phyloP scores from a whole-genome alignment of 1,284 basidiomycete species.

The Leccinum ponderosum region DNA sequence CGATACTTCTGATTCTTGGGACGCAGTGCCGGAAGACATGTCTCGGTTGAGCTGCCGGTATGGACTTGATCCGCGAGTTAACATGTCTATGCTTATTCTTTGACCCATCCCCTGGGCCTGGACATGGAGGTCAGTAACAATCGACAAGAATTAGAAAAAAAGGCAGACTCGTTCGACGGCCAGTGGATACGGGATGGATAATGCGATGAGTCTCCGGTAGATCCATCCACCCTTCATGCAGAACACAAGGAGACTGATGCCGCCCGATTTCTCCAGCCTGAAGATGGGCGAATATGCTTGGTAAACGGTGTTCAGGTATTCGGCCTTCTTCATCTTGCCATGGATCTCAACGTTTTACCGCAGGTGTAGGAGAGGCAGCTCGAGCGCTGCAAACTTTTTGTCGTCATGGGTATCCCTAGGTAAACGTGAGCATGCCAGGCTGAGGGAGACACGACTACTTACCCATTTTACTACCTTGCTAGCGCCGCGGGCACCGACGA shows the following conservation, averaged over 20 bases:
- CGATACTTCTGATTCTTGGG: too few relatives aligned
- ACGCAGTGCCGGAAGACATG: too few relatives aligned
- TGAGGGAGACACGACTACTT: constrained; percentile 23
- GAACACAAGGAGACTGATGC: constrained; percentile 40
- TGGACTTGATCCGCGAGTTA: too few relatives aligned
- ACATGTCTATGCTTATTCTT: too few relatives aligned
- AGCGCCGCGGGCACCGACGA: constrained; percentile 76
- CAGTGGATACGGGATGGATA: too few relatives aligned
- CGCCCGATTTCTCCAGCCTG: constrained; percentile 30
- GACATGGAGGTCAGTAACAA: too few relatives aligned
- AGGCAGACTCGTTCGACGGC: too few relatives aligned
- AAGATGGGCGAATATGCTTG: constrained; percentile 35
- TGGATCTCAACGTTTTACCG: neutral
- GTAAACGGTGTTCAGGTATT: constrained; percentile 32
- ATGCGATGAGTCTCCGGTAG: neutral
- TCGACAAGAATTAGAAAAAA: too few relatives aligned
- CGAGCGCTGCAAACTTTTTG: neutral
- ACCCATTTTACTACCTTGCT: constrained; percentile 88
- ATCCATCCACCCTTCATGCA: constrained; percentile 39
- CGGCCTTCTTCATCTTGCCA: constrained; percentile 18
- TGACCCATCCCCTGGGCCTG: too few relatives aligned
- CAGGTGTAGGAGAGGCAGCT: neutral
- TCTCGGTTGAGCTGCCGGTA: too few relatives aligned
- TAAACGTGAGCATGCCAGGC: constrained; percentile 3
- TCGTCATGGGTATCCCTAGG: constrained; percentile 43